Conservation (phyloP, 805 yeast genomes). For the Hemisphaericaspora nanyangensis region DNA sequence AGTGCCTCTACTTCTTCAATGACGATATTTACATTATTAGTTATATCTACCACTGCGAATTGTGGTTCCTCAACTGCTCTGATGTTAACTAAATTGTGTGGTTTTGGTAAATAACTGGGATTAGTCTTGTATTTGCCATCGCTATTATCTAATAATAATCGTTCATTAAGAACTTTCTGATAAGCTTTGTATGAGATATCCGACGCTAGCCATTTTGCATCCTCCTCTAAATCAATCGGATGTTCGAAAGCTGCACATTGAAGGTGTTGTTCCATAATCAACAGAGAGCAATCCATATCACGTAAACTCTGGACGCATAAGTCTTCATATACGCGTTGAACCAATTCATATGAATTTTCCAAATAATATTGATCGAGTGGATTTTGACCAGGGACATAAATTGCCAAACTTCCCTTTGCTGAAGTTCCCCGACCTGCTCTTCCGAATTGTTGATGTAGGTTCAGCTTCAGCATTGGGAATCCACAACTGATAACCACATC, state of each 20-base stretch:
- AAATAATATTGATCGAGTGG: conserved; percentile 87
- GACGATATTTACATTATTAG: conserved; percentile 69
- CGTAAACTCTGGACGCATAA: conserved; percentile 36
- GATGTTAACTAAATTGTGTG: conserved; percentile 68
- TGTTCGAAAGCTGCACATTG: conserved; percentile 93
- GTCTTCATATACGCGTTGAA: conserved; percentile 41
- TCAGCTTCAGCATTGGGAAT: conserved; percentile 82
- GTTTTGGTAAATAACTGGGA: conserved; percentile 72
- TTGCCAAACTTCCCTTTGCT: conserved; percentile 70
- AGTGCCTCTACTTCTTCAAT: conserved; percentile 89
- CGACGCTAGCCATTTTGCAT: conserved; percentile 53
- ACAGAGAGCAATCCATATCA: conserved; percentile 27
- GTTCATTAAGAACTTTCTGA: conserved; percentile 28
- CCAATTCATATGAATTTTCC: conserved; percentile 58
- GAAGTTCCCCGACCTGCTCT: conserved; percentile 83
- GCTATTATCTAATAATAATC: conserved; percentile 32
- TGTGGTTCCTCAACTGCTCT: conserved; percentile 79
- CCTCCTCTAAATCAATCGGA: conserved; percentile 56
- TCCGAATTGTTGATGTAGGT: conserved; percentile 94
- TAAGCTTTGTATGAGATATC: conserved; percentile 10
- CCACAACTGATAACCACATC: conserved; percentile 94
- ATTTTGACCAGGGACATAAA: conserved; percentile 75
- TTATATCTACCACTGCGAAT: conserved; percentile 87
- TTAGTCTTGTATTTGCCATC: conserved; percentile 28
- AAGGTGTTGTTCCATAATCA: conserved; percentile 72